A percentile compares a stretch with the other conserved stretches of the same genome.
Evolutionary conservation across 805 yeast genomes (phyloP).

Genomic region (Candida quercuum): DNA sequence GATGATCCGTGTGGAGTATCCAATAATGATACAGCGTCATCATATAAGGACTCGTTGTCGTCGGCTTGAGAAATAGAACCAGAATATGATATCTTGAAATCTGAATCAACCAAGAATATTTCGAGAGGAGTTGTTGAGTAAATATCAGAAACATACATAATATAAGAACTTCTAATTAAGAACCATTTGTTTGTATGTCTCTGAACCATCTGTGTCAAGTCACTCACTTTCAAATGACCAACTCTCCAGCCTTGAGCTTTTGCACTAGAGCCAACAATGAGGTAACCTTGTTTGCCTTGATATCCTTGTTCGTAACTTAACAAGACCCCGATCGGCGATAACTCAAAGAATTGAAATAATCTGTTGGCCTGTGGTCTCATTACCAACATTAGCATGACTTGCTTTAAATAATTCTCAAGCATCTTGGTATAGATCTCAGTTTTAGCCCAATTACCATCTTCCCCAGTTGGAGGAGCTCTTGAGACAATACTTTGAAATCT

Average conservation of each 20-base stretch:
- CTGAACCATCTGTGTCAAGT: constrained; percentile 78
- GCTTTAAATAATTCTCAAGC: constrained; percentile 64
- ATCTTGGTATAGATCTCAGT: constrained; percentile 26
- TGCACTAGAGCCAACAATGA: constrained; percentile 78
- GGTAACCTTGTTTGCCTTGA: constrained; percentile 85
- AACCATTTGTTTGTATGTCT: constrained; percentile 94
- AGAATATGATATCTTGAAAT: constrained; percentile 53
- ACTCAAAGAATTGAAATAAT: constrained; percentile 80
- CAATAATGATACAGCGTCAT: constrained; percentile 25
- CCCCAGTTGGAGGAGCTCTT: constrained; percentile 6
- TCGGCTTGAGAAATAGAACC: constrained; percentile 31
- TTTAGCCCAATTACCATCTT: background rate
- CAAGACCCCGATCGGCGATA: constrained; percentile 82
- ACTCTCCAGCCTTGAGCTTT: constrained; percentile 94
- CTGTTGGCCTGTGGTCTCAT: constrained; percentile 79
- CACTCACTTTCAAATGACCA: constrained; percentile 76
- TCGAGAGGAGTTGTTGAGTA: constrained; percentile 86
- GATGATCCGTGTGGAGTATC: constrained; percentile 12
- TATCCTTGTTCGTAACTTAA: constrained; percentile 76
- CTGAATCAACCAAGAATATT: constrained; percentile 81
- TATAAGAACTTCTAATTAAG: constrained; percentile 75
- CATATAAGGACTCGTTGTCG: constrained; percentile 29
- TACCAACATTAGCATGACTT: constrained; percentile 51
- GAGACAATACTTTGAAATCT: constrained; percentile 15
- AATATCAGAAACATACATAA: constrained; percentile 81